Evolutionary conservation across 169 alveolate genomes (phyloP).

Genomic region (Plasmodium vinckei): DNA sequence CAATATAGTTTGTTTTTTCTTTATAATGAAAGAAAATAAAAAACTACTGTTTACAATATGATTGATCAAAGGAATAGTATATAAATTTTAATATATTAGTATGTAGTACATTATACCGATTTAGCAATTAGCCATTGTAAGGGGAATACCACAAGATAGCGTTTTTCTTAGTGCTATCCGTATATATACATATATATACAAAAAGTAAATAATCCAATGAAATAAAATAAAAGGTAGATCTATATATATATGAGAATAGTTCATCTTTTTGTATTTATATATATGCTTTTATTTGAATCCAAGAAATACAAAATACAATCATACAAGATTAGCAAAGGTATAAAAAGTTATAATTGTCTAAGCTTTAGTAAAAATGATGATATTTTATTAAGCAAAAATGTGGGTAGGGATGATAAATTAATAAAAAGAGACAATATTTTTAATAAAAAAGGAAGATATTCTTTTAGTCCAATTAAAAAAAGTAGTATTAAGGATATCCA

Average conservation of each 20-base stretch:
- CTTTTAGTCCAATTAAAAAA: conserved; percentile 50
- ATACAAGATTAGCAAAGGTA: conserved; percentile 26
- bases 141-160: background rate
- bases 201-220: background rate
- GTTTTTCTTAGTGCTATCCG: background rate
- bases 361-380: background rate
- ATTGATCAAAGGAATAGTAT: too few species aligned
- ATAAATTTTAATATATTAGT: too few species aligned
- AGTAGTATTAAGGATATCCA: conserved; percentile 40
- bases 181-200: background rate
- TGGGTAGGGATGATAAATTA: background rate
- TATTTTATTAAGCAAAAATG: too few species aligned
- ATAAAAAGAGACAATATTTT: conserved; percentile 1
- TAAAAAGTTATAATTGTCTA: conserved; percentile 5
- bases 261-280: conserved; percentile 2
- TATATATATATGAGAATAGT: conserved; percentile 30
- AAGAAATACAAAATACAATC: conserved; percentile 2
- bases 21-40: too few species aligned
- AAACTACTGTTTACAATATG: too few species aligned
- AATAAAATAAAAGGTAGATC: too few species aligned
- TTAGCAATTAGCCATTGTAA: background rate
- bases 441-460: conserved; percentile 32
- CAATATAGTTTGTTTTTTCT: too few species aligned
- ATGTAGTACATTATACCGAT: too few species aligned
- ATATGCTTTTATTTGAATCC: conserved; percentile 13